Base-by-base conservation (phyloP, 2,329 filamentous ascomycete species). In the Colletotrichum sp. region DNA sequence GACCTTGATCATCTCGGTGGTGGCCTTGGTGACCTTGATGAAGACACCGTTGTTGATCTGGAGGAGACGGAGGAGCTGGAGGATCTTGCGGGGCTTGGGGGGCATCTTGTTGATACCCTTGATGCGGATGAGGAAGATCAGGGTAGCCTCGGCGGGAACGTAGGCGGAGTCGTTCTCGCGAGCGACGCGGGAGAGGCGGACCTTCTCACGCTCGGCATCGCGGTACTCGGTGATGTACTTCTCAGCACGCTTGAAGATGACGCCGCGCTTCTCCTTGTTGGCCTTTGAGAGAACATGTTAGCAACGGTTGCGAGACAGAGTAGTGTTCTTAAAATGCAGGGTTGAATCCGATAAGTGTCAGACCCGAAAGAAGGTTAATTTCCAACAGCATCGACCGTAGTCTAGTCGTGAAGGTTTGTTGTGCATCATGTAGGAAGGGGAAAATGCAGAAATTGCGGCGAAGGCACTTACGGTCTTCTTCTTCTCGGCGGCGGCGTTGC, bases 21-120 rank as follows among this genome's bases (percentile, higher is more conserved):
- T 98, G 81, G 97, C 97, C 94, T 98, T 99, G 90, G 96, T 98
- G 85, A 98, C 91, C 85, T 93, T 94, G 89, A 99, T 91, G 91
- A 99, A 99, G 88, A 98, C 95, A 89, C 96, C 97, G 89, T 98
- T 98, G 95, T 99, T 99, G 94, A 99, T 99, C 92, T 99, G 97
- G 84, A 99, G 94, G 81, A 99, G 95, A 92, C 97, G 96, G 87
- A 99, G 96, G 78, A 99, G 95, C 91, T 99, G 97, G 83, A 99
- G 93, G 86, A 98, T 98, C 94, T 99, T 99, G 92, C 97, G 96
- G 89, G 97, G 97, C 95, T 99, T 98, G 83, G 97, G 97, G 87
- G 97, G 93, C 84, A 99, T 98, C 95, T 99, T 99, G 95, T 98
- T 98, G 96, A 99, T 98, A 98, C 96, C 97, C 95, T 99, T 99